These are phyloP conservation scores for Trametes polyzona DNA, from an alignment of 1,284 basidiomycete species.

Conservation along the genomic window DNA sequence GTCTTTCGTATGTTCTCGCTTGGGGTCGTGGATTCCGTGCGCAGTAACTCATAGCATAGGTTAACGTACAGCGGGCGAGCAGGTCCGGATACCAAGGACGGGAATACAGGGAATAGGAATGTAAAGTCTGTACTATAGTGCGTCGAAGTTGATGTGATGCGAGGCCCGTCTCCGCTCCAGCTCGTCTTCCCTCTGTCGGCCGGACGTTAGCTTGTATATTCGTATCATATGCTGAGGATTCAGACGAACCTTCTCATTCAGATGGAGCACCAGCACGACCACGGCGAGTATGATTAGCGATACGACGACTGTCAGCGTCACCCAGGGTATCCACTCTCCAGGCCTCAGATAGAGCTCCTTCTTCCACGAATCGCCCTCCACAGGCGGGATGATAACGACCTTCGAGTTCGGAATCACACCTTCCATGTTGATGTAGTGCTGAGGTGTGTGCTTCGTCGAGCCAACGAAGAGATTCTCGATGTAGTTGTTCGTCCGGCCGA, in stretches of 20 bases:
- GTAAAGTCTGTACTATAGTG: constrained; percentile 56
- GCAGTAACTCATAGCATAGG: constrained; percentile 13
- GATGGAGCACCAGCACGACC: constrained; percentile 86
- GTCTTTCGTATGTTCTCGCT: not conserved
- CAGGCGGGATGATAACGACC: constrained; percentile 90
- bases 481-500: constrained; percentile 99
- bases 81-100: not conserved
- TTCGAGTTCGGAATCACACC: constrained; percentile 98
- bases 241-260: constrained; percentile 84
- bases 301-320: constrained; percentile 83
- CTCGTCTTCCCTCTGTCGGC: constrained; percentile 84
- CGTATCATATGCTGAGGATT: not conserved
- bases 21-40: not conserved
- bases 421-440: constrained; percentile 90
- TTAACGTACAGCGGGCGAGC: constrained; percentile 12
- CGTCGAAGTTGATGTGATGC: constrained; percentile 97
- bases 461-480: constrained; percentile 97
- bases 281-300: constrained; percentile 77
- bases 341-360: constrained; percentile 91
- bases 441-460: constrained; percentile 70
- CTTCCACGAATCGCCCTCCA: constrained; percentile 70
- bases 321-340: constrained; percentile 98
- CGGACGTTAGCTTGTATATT: not conserved
- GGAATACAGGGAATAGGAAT: constrained; percentile 12
- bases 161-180: constrained; percentile 84